Percentiles rank a stretch among this genome's conserved stretches.
Conservation (phyloP, 2,329 filamentous ascomycete species). For the Colletotrichum sidae region DNA sequence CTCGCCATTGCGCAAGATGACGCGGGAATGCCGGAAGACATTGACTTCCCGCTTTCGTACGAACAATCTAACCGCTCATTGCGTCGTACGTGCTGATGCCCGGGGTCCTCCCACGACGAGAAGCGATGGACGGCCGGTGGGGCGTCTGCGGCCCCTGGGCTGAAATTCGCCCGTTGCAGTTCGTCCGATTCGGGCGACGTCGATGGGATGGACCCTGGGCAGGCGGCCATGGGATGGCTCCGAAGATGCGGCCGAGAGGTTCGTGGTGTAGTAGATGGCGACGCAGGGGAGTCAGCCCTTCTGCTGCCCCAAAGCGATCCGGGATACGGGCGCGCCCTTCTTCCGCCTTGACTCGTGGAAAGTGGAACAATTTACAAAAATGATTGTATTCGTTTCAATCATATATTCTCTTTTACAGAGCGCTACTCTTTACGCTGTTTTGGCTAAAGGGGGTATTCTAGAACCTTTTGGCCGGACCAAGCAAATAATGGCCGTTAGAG, state of each 20-base stretch:
- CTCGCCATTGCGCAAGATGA: too few relatives aligned
- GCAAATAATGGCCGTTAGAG: background rate
- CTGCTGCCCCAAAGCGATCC: too few relatives aligned
- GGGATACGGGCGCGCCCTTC: too few relatives aligned
- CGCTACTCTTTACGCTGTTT: background rate
- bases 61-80: too few relatives aligned
- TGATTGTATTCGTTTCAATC: slow-evolving; percentile 14
- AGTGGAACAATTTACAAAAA: slow-evolving; percentile 1
- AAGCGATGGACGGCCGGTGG: background rate
- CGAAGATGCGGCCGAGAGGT: background rate
- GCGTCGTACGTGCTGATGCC: too few relatives aligned
- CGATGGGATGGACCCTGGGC: background rate
- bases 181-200: slow-evolving; percentile 18
- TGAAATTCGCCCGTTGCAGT: slow-evolving; percentile 20
- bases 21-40: too few relatives aligned
- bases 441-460: slow-evolving; percentile 25
- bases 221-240: background rate
- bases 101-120: background rate
- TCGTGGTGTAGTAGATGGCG: too few relatives aligned
- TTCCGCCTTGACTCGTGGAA: slow-evolving; percentile 13
- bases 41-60: too few relatives aligned
- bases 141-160: slow-evolving; percentile 12
- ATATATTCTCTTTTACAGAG: slow-evolving; percentile 6
- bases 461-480: background rate
- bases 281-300: too few relatives aligned